Conservation (phyloP, 2,329 filamentous ascomycete genomes). For the Aspergillus sp. region DNA sequence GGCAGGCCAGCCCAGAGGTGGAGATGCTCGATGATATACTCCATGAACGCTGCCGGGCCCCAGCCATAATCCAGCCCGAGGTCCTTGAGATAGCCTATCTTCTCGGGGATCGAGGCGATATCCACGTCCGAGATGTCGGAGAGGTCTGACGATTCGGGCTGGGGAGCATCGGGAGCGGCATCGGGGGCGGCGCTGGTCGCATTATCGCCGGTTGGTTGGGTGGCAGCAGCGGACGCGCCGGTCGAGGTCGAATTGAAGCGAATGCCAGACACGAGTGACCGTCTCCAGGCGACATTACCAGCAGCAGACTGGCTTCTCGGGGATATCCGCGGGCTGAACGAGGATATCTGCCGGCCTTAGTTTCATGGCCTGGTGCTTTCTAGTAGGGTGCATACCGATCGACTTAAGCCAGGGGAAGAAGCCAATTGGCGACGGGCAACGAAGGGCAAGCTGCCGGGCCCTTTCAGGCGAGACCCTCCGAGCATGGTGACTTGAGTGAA, state of each 20-base stretch:
- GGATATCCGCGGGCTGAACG: conserved; percentile 19
- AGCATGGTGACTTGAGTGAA: conserved; percentile 38
- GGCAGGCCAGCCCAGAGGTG: conserved; percentile 67
- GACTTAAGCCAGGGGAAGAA: conserved; percentile 19
- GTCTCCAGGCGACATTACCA: conserved; percentile 14
- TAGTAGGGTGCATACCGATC: conserved; percentile 24
- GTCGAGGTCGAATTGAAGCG: conserved; percentile 33
- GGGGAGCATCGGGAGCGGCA: conserved; percentile 1
- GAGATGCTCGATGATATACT: conserved; percentile 71
- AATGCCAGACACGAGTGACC: conserved; percentile 10
- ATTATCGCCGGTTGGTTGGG: too few species aligned
- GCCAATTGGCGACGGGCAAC: conserved; percentile 20
- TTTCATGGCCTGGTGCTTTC: conserved; percentile 8
- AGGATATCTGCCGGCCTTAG: conserved; percentile 23
- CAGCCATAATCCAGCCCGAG: conserved; percentile 82
- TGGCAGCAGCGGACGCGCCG: conserved; percentile 9
- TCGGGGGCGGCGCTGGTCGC: conserved; percentile 4
- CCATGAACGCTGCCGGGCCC: conserved; percentile 63
- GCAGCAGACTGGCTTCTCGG: conserved; percentile 13
- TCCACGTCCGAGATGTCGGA: conserved; percentile 19
- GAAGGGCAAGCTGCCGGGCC: conserved; percentile 37
- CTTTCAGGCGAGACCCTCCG: conserved; percentile 45
- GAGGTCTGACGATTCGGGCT: conserved; percentile 8
- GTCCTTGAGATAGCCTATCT: conserved; percentile 70
- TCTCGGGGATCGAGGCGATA: conserved; percentile 55